These are phyloP conservation scores for Sporothrix variecibatus DNA, from an alignment of 2,329 filamentous ascomycete species.

Conservation along the genomic window DNA sequence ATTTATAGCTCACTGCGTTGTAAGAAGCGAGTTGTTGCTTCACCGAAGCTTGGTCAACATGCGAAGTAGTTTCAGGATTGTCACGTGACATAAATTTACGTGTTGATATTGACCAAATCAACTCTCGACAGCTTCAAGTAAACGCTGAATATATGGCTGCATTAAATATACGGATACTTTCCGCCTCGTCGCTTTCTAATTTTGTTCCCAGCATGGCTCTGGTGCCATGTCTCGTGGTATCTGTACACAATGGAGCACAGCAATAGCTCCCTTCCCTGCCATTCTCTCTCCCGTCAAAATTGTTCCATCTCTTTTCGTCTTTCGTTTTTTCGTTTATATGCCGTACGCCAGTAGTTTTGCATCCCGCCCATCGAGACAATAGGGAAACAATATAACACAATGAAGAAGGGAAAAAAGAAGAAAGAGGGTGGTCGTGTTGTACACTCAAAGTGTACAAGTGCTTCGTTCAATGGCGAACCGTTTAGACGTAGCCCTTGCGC, in stretches of 20 bases:
- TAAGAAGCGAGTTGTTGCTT: too few relatives aligned
- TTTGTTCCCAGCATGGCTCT: neutral
- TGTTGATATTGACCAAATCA: neutral
- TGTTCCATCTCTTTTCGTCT: constrained; percentile 19
- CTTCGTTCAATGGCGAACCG: neutral
- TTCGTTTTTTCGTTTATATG: neutral
- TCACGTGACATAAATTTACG: neutral
- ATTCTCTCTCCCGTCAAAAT: neutral
- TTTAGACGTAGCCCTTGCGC: constrained; percentile 69
- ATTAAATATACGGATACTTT: constrained; percentile 20
- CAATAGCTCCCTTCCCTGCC: neutral
- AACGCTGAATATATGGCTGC: neutral
- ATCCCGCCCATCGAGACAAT: constrained; percentile 12
- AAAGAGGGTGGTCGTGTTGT: neutral
- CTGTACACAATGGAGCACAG: constrained; percentile 5
- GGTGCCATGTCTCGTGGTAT: neutral
- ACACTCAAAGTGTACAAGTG: neutral
- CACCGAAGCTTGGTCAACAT: neutral
- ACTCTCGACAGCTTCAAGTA: neutral
- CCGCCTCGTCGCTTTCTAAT: neutral
- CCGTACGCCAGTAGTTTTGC: constrained; percentile 20
- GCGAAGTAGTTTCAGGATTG: neutral
- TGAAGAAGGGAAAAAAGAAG: neutral
- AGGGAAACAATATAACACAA: constrained; percentile 12
- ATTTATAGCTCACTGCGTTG: too few relatives aligned